Evolutionary conservation across 1,284 basidiomycete genomes (phyloP), one percentile per base, ranked within the genome.

Genomic region (Rhodotorula glutinis): DNA sequence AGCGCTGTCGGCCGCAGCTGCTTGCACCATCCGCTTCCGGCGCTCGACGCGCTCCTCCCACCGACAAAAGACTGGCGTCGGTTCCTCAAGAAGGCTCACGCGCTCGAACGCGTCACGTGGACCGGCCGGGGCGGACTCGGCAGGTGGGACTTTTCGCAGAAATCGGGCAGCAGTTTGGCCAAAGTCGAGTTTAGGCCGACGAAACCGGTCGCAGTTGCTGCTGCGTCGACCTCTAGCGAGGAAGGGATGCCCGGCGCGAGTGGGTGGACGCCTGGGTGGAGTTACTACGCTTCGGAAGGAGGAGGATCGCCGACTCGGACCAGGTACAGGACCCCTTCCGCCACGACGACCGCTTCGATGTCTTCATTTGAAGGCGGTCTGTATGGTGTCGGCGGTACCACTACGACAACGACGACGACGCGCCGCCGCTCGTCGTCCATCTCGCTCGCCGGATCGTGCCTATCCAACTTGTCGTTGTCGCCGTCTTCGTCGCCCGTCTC

Each of bases 81-180:
- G n/a, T 68, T 73, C 60, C 44, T 69, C 23, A 71, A 70, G 40
- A 71, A 71, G 52, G 40, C 55, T 11, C 72, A 71, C 49, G 13
- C 17, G 21, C 61, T 73, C 53, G 62, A 62, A 14, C 17, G 33
- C 21, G 49, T 73, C 52, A 11, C 30, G 0, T 73, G 69, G 72
- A 38, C 19, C 4, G 72, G 69, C 2, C 27, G 72, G 7, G 72
- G 69, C 14, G 69, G 69, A 8, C n/a, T 73, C 8, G 72, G 72
- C 2, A 56, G 25, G 14, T 73, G 62, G 60, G 52, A 27, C 41
- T 71, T 73, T 19, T 25, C 44, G 3, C 56, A 58, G 17, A 38
- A 43, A 4, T 46, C 33, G 5, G 65, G 61, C 9, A 57, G 38
- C 10, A 33, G 51, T 8, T 41, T 63, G 54, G 55, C 65, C 17